Conservation (phyloP, 2,329 filamentous ascomycete genomes). For the Colletotrichum paranaense region DNA sequence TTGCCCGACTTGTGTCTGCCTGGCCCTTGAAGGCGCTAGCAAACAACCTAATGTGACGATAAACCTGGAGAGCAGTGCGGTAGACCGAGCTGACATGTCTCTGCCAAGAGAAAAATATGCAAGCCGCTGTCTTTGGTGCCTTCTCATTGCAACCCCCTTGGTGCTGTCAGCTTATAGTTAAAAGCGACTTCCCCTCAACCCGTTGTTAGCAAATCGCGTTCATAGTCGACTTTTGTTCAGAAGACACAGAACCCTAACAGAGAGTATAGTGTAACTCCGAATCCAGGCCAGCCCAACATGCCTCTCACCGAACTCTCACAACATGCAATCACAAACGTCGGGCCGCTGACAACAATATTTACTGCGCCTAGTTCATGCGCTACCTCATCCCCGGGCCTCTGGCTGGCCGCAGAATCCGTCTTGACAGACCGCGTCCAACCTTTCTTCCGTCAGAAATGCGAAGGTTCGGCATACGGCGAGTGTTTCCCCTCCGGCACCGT, state of each 20-base stretch:
- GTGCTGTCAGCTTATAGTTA: too few species aligned
- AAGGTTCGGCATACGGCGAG: conserved; percentile 5
- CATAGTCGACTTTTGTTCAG: too few species aligned
- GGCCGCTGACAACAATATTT: conserved; percentile 45
- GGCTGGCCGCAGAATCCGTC: neutral
- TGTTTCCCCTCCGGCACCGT: conserved; percentile 39
- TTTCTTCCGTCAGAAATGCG: conserved; percentile 25
- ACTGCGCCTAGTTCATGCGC: conserved; percentile 40
- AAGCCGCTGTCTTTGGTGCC: too few species aligned
- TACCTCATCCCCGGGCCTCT: conserved; percentile 25
- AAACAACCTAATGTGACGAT: neutral
- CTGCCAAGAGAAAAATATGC: too few species aligned
- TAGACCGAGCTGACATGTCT: too few species aligned
- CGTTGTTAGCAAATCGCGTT: too few species aligned
- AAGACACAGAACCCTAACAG: neutral
- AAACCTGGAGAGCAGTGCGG: too few species aligned
- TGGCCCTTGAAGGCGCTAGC: neutral
- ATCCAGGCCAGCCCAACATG: conserved; percentile 35
- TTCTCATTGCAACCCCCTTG: too few species aligned
- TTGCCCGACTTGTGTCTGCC: conserved; percentile 14
- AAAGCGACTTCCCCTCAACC: too few species aligned
- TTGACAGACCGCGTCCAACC: neutral
- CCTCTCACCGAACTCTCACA: conserved; percentile 38
- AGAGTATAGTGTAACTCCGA: neutral
- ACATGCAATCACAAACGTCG: conserved; percentile 41